Evolutionary conservation across 2,329 filamentous ascomycete genomes (phyloP), one percentile per base, ranked within the genome.

Genomic region (Metarhizium anisopliae): DNA sequence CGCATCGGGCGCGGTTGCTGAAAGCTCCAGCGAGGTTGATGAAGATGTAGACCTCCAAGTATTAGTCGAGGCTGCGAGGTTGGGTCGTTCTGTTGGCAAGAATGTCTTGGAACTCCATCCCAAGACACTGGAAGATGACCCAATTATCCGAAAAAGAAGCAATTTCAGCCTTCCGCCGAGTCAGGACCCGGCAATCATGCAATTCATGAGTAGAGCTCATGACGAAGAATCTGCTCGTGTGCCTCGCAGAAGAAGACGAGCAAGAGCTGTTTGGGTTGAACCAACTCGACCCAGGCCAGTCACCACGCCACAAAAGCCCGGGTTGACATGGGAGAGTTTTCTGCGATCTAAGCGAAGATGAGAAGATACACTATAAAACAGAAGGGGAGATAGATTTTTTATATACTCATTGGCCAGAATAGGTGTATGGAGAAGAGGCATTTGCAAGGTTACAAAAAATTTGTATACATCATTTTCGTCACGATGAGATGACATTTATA

Each of bases 51-150:
- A 73, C 35, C 55, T 74, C 25, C 50, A 62, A 7, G 63, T 59
- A 2, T 58, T 71, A 4, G 61, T 74, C 1, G 67, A 69, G 14
- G 64, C 64, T 3, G 68, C 70, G 32, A 67, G 65, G 54, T 49
- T 61, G 6, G 66, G 64, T 6, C 60, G 61, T 14, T 58, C 62
- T 14, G 57, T 60, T 2, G 57, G 62, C 1, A 66, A 64, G n/a
- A 64, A 66, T 2, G 64, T 63, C 3, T 57, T 76, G 11, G 73
- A 75, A 58, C 64, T 75, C 20, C 73, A 75, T 50, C 71, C 72
- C 0, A 63, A 66, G n/a, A 75, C 73, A 8, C 60, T 66, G 4
- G 69, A 67, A 53, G 68, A 74, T 25, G 73, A 75, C 35, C 70
- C 71, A 0, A 66, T 74, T 16, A 47, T 75, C 16, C 62, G 63